phyloP scores from a whole-genome alignment of 2,329 filamentous ascomycete species.

The Ophiostoma sp. region DNA sequence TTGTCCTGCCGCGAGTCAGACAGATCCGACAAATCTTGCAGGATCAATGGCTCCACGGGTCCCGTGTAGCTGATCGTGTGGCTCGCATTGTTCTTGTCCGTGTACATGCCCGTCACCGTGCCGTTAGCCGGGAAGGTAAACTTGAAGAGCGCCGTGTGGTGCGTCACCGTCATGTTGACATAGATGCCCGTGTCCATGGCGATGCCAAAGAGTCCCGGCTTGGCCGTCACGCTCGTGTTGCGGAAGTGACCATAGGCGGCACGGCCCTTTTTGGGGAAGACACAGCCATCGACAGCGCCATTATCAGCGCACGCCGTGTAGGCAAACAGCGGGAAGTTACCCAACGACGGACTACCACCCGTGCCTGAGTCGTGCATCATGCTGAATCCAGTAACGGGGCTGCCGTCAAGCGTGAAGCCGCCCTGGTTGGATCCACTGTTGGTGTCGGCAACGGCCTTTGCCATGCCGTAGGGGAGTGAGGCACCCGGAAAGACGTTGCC shows the following conservation, averaged over 20 bases:
- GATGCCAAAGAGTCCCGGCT: conserved; percentile 66
- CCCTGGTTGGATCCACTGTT: conserved; percentile 55
- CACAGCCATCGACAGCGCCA: conserved; percentile 63
- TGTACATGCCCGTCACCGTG: conserved; percentile 30
- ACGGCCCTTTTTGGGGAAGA: conserved; percentile 53
- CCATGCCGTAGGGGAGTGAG: conserved; percentile 51
- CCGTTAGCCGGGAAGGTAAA: conserved; percentile 59
- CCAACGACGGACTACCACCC: conserved; percentile 61
- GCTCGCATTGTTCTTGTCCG: background rate
- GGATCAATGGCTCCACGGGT: conserved; percentile 56
- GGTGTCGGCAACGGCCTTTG: conserved; percentile 59
- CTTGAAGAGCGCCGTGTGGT: conserved; percentile 65
- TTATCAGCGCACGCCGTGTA: conserved; percentile 58
- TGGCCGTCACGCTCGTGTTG: conserved; percentile 54
- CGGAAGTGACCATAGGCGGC: conserved; percentile 47
- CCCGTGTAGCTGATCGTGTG: conserved; percentile 2
- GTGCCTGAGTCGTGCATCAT: conserved; percentile 61
- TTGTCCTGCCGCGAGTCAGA: conserved; percentile 60
- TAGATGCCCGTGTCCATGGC: conserved; percentile 57
- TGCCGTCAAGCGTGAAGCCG: conserved; percentile 55
- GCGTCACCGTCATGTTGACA: conserved; percentile 67
- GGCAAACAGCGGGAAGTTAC: conserved; percentile 72
- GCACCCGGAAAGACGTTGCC: conserved; percentile 49
- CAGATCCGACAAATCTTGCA: conserved; percentile 67
- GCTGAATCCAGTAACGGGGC: conserved; percentile 55